Base-by-base conservation (phyloP, 345 rosid genomes). In the Bruguiera parviflora region DNA sequence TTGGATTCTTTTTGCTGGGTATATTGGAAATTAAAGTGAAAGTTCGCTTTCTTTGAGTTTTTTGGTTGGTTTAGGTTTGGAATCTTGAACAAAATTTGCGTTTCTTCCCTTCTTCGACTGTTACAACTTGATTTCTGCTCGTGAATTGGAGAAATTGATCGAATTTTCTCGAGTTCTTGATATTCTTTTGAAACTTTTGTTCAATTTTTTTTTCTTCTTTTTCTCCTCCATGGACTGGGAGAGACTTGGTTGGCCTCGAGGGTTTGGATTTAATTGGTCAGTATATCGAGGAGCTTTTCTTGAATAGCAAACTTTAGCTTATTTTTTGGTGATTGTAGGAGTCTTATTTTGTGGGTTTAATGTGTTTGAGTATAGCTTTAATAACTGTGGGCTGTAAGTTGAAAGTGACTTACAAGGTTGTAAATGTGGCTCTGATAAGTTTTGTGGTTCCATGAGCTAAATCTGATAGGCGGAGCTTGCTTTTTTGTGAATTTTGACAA, bases 391-490 rank as follows among this genome's bases (percentile, higher is more conserved):
- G 0, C 15, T 3, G 19, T 43, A 53, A 51, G 7, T 27, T 32
- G 9, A 15, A 22, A 16, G 49, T 5, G 39, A 5, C 25, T 15
- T 1, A 3, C 49, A 13, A 31, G 32, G 24, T 53, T 66, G 33
- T 22, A 5, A 18, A 22, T 21, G 8, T 8, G 49, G 16, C 8
- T 35, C n/a, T 2, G 22, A 5, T 33, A n/a, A 39, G 1, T 29
- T 59, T 3, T 58, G n/a, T 47, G 28, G 27, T 20, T 27, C 6
- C 56, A 19, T 43, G 72, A 59, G 58, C 65, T 69, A 28, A 59
- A 46, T 25, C 18, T 58, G 35, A 6, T 43, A 20, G 10, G 1
- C 33, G 27, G 52, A 22, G 28, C 6, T 73, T 35, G 56, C 61
- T 52, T 61, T 61, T 21, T 55, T 10, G 18, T 15, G 28, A 22